Evolutionary conservation across 2,329 filamentous ascomycete species (phyloP), one percentile per base, ranked within the genome.

Genomic region (Emydomyces testavorans): DNA sequence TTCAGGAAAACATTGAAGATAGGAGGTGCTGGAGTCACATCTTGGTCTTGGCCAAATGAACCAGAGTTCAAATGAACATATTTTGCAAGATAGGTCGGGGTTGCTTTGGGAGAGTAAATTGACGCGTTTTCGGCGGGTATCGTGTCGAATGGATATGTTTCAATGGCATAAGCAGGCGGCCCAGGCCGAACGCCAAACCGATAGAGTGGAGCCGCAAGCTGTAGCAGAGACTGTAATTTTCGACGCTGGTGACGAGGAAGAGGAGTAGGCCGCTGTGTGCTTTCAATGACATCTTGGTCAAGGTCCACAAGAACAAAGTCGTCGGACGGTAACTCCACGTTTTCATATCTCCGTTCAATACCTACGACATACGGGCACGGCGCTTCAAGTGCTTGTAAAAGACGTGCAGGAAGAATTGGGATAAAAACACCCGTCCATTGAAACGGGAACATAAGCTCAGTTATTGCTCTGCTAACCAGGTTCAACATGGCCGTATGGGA

Each of bases 321-420:
- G 58, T 96, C 92, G 5, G 94, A 87, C 0, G 92, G 92, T 35
- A 96, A 76, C 47, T 69, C 66, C 23, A 68, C 59, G 49, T 68
- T 68, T 46, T 68, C 65, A 62, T 96, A 96, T 49, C 89, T 80
- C 55, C 89, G 79, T 68, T 98, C 92, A 50, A 98, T 86, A 41
- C 92, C 92, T 36, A 96, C 87, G 55, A 98, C 94, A 59, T 96
- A 98, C 0, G 92, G 92, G 58, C 92, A 96, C 2, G 90, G 90
- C 1, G 90, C 90, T 58, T 96, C 92, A 15, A 98, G 75, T 2
- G 88, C 90, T 46, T 92, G 89, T 7, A 98, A 75, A 18, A 98
- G 72, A 29, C 90, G 80, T 6, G 87, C 85, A 4, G 90, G 90
- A 6, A 98, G 75, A 28, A 96, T 76, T 1, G 90, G 90, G 54